Percentiles rank a stretch among this genome's conserved stretches.
These are phyloP conservation scores for Pyricularia sp. DNA, from an alignment of 2,329 filamentous ascomycete genomes.

Conservation along the genomic window DNA sequence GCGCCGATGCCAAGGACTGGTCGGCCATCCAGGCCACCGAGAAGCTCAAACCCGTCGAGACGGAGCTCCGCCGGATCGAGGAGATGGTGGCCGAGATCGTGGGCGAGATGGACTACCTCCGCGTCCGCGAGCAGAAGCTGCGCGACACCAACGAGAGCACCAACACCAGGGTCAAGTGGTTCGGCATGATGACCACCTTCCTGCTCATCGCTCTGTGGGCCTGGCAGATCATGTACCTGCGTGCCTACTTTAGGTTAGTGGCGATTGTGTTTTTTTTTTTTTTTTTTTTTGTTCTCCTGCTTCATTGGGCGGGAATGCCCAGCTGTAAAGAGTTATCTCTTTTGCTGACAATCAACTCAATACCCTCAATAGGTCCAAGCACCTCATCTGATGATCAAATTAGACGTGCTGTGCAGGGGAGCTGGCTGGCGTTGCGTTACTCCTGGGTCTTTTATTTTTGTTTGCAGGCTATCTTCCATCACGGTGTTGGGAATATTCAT, in stretches of 20 bases:
- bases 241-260: constrained; percentile 78
- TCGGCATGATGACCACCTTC: constrained; percentile 85
- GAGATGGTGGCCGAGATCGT: constrained; percentile 85
- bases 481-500: background rate
- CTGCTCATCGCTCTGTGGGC: constrained; percentile 78
- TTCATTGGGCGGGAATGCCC: too few species aligned
- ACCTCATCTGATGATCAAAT: constrained; percentile 40
- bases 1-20: constrained; percentile 97
- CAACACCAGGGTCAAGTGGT: constrained; percentile 98
- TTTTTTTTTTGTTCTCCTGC: too few species aligned
- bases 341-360: background rate
- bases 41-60: constrained; percentile 96
- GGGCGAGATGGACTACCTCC: constrained; percentile 89
- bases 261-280: background rate
- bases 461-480: background rate
- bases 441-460: background rate
- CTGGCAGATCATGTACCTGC: constrained; percentile 96
- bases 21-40: constrained; percentile 88
- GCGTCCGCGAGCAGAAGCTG: constrained; percentile 80
- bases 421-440: background rate
- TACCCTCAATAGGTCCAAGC: constrained; percentile 42
- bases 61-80: constrained; percentile 83
- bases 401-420: background rate
- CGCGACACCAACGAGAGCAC: constrained; percentile 99
- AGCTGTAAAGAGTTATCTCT: constrained; percentile 4